Evolutionary conservation across 2,329 filamentous ascomycete genomes (phyloP).

Genomic region (Arthroderma sp.): DNA sequence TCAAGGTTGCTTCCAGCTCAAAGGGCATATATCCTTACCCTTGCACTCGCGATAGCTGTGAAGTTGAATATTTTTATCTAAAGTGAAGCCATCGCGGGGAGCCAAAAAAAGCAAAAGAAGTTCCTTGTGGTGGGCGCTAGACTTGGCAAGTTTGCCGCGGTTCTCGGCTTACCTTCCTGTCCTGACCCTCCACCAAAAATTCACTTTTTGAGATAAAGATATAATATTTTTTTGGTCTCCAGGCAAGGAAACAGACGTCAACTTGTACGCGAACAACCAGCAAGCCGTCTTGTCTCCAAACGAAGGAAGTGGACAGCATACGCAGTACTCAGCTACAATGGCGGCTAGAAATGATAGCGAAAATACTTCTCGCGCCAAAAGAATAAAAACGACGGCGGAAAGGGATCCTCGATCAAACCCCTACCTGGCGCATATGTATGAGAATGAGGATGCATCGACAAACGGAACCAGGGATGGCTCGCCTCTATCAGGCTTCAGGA

Average conservation of each 20-base stretch:
- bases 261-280: neutral
- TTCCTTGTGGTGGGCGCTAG: neutral
- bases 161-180: constrained; percentile 22
- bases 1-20: too few relatives aligned
- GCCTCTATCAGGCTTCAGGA: constrained; percentile 52
- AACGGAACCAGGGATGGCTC: constrained; percentile 29
- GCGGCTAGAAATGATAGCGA: constrained; percentile 32
- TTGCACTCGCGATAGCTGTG: neutral
- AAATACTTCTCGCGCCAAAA: constrained; percentile 41
- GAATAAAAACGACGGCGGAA: constrained; percentile 40
- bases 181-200: neutral
- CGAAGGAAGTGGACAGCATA: neutral
- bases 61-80: neutral
- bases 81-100: neutral
- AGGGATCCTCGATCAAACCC: constrained; percentile 56
- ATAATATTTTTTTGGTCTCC: neutral
- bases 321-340: neutral
- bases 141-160: neutral
- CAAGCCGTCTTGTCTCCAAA: neutral
- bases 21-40: too few relatives aligned
- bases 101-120: neutral
- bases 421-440: constrained; percentile 83
- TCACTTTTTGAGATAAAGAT: neutral
- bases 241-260: neutral
- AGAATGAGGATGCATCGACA: constrained; percentile 35